Conservation (phyloP, 768 basidiomycete species). For the Inosperma sp. region DNA sequence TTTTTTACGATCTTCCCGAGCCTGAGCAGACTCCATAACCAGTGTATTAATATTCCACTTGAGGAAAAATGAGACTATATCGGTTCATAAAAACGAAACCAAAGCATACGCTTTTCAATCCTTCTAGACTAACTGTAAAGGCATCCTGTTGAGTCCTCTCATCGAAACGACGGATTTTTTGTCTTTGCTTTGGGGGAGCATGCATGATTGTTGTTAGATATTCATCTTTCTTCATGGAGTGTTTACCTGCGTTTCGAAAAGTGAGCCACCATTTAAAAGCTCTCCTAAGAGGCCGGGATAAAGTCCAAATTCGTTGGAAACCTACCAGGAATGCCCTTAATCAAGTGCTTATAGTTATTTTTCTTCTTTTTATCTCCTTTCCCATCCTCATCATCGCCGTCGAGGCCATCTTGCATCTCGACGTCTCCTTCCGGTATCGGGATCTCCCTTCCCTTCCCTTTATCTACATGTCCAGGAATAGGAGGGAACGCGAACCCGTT, state of each 20-base stretch:
- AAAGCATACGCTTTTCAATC: slow-evolving; percentile 62
- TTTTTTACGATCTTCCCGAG: slow-evolving; percentile 72
- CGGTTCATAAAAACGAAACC: slow-evolving; percentile 9
- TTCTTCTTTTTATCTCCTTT: slow-evolving; percentile 70
- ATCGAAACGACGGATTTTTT: slow-evolving; percentile 60
- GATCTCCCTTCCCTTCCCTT: slow-evolving; percentile 49
- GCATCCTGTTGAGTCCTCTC: slow-evolving; percentile 63
- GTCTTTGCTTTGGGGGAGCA: slow-evolving; percentile 66
- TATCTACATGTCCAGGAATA: slow-evolving; percentile 31
- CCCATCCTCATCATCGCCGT: slow-evolving; percentile 48
- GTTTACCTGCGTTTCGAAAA: slow-evolving; percentile 50
- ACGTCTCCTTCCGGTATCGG: slow-evolving; percentile 21
- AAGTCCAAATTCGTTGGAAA: background rate
- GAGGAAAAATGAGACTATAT: slow-evolving; percentile 6
- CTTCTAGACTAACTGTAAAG: slow-evolving; percentile 67
- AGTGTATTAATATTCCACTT: slow-evolving; percentile 67
- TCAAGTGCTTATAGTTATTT: slow-evolving; percentile 72
- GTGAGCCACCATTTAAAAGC: slow-evolving; percentile 11
- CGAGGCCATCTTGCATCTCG: slow-evolving; percentile 38
- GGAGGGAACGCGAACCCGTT: slow-evolving; percentile 10
- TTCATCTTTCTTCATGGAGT: slow-evolving; percentile 76
- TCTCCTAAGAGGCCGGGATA: background rate
- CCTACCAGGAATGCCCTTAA: slow-evolving; percentile 71
- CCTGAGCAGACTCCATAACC: slow-evolving; percentile 66
- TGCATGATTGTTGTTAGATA: slow-evolving; percentile 63